Conservation (phyloP, 257 asterid species). For the Solanum tarapatanum region DNA sequence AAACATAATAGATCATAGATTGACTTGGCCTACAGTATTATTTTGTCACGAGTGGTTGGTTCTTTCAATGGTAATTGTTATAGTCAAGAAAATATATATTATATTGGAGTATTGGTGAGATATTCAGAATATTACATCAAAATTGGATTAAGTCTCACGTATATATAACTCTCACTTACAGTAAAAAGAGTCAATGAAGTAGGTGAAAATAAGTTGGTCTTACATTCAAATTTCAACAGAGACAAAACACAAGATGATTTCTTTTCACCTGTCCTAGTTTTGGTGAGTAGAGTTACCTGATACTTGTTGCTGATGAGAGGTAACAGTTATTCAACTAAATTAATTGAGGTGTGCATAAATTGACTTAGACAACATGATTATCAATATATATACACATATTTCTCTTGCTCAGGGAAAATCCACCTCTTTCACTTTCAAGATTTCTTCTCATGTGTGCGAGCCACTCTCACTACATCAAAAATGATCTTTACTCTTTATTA, state of each 20-base stretch:
- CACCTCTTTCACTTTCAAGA: neutral
- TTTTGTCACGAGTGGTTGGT: neutral
- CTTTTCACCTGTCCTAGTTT: accelerated
- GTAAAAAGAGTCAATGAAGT: no score
- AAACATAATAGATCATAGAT: neutral
- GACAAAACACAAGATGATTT: neutral
- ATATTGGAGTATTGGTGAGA: neutral
- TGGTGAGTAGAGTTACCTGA: neutral
- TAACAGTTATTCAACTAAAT: no score
- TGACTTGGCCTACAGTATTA: neutral
- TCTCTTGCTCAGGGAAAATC: neutral
- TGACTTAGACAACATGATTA: no score
- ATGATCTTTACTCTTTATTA: no score
- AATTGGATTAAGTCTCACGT: neutral
- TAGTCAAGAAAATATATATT: neutral
- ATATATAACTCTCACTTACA: neutral
- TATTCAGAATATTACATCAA: neutral
- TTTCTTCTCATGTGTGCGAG: neutral
- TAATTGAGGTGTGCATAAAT: neutral
- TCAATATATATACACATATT: no score
- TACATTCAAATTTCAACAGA: accelerated
- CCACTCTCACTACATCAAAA: neutral
- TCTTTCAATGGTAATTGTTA: neutral
- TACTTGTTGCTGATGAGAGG: neutral
- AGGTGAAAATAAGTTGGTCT: accelerated